Conservation (phyloP, 345 rosid species). For the Boechera retrofracta region DNA sequence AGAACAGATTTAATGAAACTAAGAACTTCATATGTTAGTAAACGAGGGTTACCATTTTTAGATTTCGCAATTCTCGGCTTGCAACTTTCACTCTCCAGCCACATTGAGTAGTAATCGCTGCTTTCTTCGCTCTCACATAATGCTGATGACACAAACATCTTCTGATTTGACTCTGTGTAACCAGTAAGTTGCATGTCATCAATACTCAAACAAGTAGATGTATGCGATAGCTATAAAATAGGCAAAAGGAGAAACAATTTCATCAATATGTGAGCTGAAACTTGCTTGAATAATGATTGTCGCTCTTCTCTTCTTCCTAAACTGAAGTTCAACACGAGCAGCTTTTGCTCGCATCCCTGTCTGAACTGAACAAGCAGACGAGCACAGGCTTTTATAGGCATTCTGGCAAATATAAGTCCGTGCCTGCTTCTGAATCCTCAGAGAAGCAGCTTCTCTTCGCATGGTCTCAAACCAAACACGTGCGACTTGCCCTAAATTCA, state of each 20-base stretch:
- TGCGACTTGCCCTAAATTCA: conserved; percentile 69
- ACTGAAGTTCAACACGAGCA: conserved; percentile 66
- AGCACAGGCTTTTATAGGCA: conserved; percentile 57
- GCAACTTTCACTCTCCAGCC: conserved; percentile 85
- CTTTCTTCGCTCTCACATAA: conserved; percentile 65
- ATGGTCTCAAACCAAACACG: conserved; percentile 61
- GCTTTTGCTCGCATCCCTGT: conserved; percentile 80
- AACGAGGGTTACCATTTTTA: conserved; percentile 64
- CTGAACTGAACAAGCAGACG: conserved; percentile 73
- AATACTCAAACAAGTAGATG: conserved; percentile 27
- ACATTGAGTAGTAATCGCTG: conserved; percentile 73
- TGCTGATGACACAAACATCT: conserved; percentile 55
- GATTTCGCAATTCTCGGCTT: conserved; percentile 71
- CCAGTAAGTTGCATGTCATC: conserved; percentile 27
- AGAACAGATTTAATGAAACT: conserved; percentile 5
- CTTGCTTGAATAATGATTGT: conserved; percentile 79
- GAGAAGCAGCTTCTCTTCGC: conserved; percentile 79
- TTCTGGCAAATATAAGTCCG: conserved; percentile 72
- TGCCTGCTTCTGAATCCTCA: conserved; percentile 67
- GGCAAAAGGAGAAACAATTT: conserved; percentile 22
- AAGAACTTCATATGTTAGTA: conserved; percentile 15
- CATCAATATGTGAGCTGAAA: conserved; percentile 15
- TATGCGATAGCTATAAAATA: conserved; percentile 15
- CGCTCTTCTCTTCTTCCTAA: conserved; percentile 71
- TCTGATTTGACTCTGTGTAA: conserved; percentile 71